Percentiles rank a stretch among this genome's conserved stretches.
These are phyloP conservation scores for Rhynchosporium secalis DNA, from an alignment of 2,329 filamentous ascomycete genomes.

Conservation along the genomic window DNA sequence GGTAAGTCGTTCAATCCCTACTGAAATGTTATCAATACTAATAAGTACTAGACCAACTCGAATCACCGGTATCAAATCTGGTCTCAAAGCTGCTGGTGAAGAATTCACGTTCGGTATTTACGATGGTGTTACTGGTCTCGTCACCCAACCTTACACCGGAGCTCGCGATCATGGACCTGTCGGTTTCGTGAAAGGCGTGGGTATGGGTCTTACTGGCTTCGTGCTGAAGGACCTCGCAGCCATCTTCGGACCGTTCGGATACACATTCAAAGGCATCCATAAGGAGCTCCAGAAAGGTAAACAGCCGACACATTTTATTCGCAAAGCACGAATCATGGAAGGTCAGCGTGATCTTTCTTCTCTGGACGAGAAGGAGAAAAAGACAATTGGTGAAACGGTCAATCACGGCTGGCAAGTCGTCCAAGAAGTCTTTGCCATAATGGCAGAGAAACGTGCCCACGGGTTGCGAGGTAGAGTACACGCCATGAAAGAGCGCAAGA, in stretches of 20 bases:
- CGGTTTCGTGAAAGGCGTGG: constrained; percentile 54
- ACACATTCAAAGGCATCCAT: constrained; percentile 62
- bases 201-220: constrained; percentile 63
- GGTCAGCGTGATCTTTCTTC: constrained; percentile 50
- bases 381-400: constrained; percentile 39
- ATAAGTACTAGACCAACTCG: constrained; percentile 51
- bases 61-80: constrained; percentile 65
- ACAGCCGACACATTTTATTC: constrained; percentile 54
- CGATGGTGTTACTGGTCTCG: constrained; percentile 64
- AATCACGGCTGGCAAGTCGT: constrained; percentile 47
- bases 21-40: not conserved
- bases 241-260: constrained; percentile 59
- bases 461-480: constrained; percentile 39
- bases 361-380: constrained; percentile 41
- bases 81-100: constrained; percentile 58
- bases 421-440: constrained; percentile 43
- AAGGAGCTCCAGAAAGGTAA: constrained; percentile 57
- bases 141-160: constrained; percentile 58
- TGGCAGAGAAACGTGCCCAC: constrained; percentile 40
- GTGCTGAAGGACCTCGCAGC: constrained; percentile 66
- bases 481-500: constrained; percentile 43
- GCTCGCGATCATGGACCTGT: constrained; percentile 55
- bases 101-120: constrained; percentile 65
- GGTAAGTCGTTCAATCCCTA: constrained; percentile 9
- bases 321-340: constrained; percentile 59